Base-by-base conservation (phyloP, 2,329 filamentous ascomycete species). In the Paracoccidioides lutzii region DNA sequence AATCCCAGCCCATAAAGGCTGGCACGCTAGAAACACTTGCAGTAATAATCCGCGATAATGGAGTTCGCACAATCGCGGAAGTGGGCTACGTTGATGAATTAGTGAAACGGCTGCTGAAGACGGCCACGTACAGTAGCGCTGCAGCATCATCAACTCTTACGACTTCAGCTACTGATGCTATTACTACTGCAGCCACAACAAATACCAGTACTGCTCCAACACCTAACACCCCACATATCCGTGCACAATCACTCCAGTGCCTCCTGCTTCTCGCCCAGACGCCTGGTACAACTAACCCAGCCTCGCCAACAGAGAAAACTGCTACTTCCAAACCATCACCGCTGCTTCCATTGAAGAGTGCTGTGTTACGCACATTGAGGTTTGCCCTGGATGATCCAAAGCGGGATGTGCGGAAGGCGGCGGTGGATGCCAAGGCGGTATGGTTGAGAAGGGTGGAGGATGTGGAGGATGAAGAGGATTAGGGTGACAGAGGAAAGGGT, bases 351-450 rank as follows among this genome's bases (percentile, higher is more conserved):
- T 79, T 80, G 57, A 77, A 81, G 61, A 72, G 71, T 51, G 73
- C 78, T 51, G 81, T 85, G 7, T 71, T 83, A 50, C 78, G 78
- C 63, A 73, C 75, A 28, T 66, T 86, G 62, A 71, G 75, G 46
- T 66, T 63, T 14, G 76, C 79, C 32, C 64, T 86, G 59, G 83
- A 86, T 70, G 83, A 86, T 67, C 72, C 72, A 37, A 84, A 81
- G 70, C 72, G 83, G 59, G 75, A 76, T 64, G 83, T 86, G 8
- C 74, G 83, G 44, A 77, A 79, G 59, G 80, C 81, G 57, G 82
- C 81, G 12, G 81, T 84, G 32, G 77, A 76, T 69, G 82, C 81
- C 59, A 69, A 81, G 53, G 76, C 72, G n/a, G 78, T 74, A 55
- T 85, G 82, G 82, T 65, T 83, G 54, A 74, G 76, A 56, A 64